phyloP scores from a whole-genome alignment of 2,329 filamentous ascomycete species.

The Talaromyces islandicus region DNA sequence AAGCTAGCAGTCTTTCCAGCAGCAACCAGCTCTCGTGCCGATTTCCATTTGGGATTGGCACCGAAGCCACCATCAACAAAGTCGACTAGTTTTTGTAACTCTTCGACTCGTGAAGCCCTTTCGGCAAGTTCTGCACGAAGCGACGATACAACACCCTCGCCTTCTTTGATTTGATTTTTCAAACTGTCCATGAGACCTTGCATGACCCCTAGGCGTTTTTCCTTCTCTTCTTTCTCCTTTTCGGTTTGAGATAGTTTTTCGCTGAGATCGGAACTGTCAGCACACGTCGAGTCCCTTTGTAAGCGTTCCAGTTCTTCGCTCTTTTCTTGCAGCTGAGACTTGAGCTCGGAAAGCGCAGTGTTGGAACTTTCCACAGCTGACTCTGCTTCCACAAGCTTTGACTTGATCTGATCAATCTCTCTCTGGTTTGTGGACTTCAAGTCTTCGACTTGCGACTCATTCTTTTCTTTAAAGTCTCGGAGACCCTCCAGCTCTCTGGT shows the following conservation, averaged over 20 bases:
- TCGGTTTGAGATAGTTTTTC: conserved; percentile 29
- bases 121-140: conserved; percentile 39
- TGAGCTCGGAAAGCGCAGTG: conserved; percentile 27
- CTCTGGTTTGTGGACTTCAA: conserved; percentile 36
- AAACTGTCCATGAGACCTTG: conserved; percentile 52
- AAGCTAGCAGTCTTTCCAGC: conserved; percentile 30
- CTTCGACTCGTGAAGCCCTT: conserved; percentile 29
- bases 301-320: conserved; percentile 33
- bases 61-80: conserved; percentile 36
- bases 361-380: conserved; percentile 23
- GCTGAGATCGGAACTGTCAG: conserved; percentile 20
- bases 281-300: conserved; percentile 20
- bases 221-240: conserved; percentile 33
- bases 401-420: conserved; percentile 38
- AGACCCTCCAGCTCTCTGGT: conserved; percentile 57
- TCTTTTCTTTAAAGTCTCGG: conserved; percentile 47
- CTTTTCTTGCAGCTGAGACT: conserved; percentile 35
- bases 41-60: conserved; percentile 29
- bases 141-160: conserved; percentile 44
- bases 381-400: conserved; percentile 28
- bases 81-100: conserved; percentile 29
- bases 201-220: conserved; percentile 50
- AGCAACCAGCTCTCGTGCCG: conserved; percentile 25
- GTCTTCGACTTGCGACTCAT: conserved; percentile 42
- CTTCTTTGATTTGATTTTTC: conserved; percentile 48